Evolutionary conservation across 2,329 filamentous ascomycete genomes (phyloP).

Genomic region (Penicillium freii): DNA sequence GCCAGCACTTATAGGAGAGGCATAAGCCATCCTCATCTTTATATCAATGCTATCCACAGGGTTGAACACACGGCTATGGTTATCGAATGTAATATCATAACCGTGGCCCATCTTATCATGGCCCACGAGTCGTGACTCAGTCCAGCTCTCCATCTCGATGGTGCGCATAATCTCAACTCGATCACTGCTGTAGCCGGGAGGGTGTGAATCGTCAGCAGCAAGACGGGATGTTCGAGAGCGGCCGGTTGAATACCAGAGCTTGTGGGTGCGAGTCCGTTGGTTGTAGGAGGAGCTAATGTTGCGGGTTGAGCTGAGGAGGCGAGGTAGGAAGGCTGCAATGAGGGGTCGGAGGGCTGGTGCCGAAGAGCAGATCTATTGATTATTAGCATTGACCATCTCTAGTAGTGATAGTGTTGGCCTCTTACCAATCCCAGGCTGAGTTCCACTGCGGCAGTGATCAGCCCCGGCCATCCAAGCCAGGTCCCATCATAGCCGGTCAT

Average conservation of each 20-base stretch:
- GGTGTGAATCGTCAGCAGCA: conserved; percentile 9
- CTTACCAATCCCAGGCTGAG: conserved; percentile 39
- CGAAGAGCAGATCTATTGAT: conserved; percentile 36
- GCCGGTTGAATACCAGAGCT: conserved; percentile 23
- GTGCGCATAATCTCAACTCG: conserved; percentile 36
- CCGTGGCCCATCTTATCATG: conserved; percentile 15
- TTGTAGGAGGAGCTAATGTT: conserved; percentile 21
- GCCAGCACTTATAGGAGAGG: conserved; percentile 24
- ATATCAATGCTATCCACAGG: conserved; percentile 17
- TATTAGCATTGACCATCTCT: neutral
- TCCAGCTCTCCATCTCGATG: conserved; percentile 37
- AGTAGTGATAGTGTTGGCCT: neutral
- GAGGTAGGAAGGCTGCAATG: conserved; percentile 33
- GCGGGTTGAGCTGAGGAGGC: conserved; percentile 30
- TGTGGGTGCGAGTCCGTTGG: conserved; percentile 20
- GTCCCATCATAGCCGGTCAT: conserved; percentile 34
- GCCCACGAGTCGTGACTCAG: conserved; percentile 23
- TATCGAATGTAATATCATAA: conserved; percentile 20
- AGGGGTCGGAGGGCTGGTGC: conserved; percentile 39
- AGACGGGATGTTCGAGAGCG: conserved; percentile 24
- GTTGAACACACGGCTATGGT: conserved; percentile 13
- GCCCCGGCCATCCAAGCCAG: conserved; percentile 37
- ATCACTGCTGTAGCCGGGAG: conserved; percentile 20
- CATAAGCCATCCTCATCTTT: conserved; percentile 20
- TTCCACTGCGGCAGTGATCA: conserved; percentile 33